phyloP scores from a whole-genome alignment of 2,329 filamentous ascomycete species.

The Calonectria honghensis region DNA sequence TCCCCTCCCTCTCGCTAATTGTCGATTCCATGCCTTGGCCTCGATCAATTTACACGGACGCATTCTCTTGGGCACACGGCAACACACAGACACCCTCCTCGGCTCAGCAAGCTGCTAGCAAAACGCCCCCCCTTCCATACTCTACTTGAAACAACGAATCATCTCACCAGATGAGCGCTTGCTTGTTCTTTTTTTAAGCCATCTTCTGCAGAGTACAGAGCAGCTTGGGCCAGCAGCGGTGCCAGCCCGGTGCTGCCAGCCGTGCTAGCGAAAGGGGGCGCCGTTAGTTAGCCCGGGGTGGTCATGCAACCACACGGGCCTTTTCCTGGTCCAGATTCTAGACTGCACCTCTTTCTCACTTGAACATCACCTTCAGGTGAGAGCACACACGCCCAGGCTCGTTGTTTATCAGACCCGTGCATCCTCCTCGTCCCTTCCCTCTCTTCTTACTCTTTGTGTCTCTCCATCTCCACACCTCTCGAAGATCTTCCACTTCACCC shows the following conservation, averaged over 20 bases:
- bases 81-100: constrained; percentile 28
- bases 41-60: constrained; percentile 26
- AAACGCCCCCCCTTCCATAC: constrained; percentile 36
- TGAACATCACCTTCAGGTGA: constrained; percentile 20
- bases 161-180: constrained; percentile 33
- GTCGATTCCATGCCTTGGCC: constrained; percentile 13
- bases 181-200: constrained; percentile 24
- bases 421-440: background rate
- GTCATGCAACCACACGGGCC: constrained; percentile 24
- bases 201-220: background rate
- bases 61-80: constrained; percentile 10
- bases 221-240: background rate
- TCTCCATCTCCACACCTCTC: constrained; percentile 19
- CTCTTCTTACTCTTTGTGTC: constrained; percentile 6
- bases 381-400: constrained; percentile 14
- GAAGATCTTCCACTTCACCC: constrained; percentile 14
- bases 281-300: constrained; percentile 4
- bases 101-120: constrained; percentile 22
- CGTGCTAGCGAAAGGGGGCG: constrained; percentile 24
- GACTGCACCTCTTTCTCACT: constrained; percentile 9
- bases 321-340: constrained; percentile 10
- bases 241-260: background rate
- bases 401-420: constrained; percentile 23
- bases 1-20: constrained; percentile 6
- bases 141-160: constrained; percentile 53